A percentile compares a stretch with the other conserved stretches of the same genome.
These are phyloP conservation scores for Cryptococcus floricola DNA, from an alignment of 1,284 basidiomycete genomes.

Conservation along the genomic window DNA sequence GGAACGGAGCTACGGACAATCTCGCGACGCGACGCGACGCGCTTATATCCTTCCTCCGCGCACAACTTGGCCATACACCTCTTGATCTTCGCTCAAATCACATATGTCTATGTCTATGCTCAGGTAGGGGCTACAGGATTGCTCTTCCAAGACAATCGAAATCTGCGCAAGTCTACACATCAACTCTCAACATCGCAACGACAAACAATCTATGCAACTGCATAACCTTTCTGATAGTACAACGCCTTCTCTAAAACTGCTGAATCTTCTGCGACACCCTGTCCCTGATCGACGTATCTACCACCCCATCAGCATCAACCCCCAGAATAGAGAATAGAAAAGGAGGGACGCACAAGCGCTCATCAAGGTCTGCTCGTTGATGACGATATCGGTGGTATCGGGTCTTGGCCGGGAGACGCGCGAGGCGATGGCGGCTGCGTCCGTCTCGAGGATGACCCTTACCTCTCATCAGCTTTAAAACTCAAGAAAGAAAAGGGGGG, in stretches of 20 bases:
- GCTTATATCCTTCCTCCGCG: too few relatives aligned
- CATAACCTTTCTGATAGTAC: too few relatives aligned
- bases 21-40: too few relatives aligned
- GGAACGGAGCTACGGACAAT: too few relatives aligned
- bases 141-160: too few relatives aligned
- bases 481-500: slow-evolving; percentile 39
- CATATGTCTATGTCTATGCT: too few relatives aligned
- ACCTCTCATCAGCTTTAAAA: background rate
- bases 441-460: slow-evolving; percentile 88
- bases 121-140: too few relatives aligned
- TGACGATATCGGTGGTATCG: slow-evolving; percentile 92
- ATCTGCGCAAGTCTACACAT: too few relatives aligned
- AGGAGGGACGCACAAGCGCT: slow-evolving; percentile 60
- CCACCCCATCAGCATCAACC: background rate
- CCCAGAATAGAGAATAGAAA: background rate
- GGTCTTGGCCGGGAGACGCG: slow-evolving; percentile 88
- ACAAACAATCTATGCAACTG: too few relatives aligned
- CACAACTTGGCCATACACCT: too few relatives aligned
- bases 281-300: slow-evolving; percentile 15
- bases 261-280: slow-evolving; percentile 18
- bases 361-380: slow-evolving; percentile 96
- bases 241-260: slow-evolving; percentile 5
- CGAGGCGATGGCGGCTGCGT: slow-evolving; percentile 89
- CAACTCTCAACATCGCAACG: too few relatives aligned
- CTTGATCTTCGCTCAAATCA: too few relatives aligned